These are phyloP conservation scores for Punctularia strigosozonata DNA, from an alignment of 768 basidiomycete genomes.

Conservation along the genomic window DNA sequence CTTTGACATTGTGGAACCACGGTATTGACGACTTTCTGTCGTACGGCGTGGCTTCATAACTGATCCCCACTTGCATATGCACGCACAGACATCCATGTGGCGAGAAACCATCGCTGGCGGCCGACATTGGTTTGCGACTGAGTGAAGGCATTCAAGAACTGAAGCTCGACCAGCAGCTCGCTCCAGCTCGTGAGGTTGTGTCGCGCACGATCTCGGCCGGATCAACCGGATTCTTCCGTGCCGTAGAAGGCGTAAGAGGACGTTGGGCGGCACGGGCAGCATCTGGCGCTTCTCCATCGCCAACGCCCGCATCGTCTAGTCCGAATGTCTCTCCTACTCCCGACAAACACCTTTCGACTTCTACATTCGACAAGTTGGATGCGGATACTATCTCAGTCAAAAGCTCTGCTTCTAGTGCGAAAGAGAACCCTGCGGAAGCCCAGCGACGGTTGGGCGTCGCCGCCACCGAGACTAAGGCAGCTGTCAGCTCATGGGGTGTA, in stretches of 20 bases:
- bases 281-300: constrained; percentile 13
- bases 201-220: constrained; percentile 62
- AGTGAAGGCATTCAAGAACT: constrained; percentile 92
- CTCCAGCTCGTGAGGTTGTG: constrained; percentile 84
- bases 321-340: not conserved
- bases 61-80: not conserved
- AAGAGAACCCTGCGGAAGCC: too few relatives aligned
- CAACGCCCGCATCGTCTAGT: constrained; percentile 4
- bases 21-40: constrained; percentile 29
- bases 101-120: constrained; percentile 78
- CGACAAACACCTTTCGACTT: not conserved
- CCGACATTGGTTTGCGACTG: constrained; percentile 85
- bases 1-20: constrained; percentile 92
- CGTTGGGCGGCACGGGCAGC: constrained; percentile 43
- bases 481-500: constrained; percentile 28
- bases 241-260: constrained; percentile 79
- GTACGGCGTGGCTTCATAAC: not conserved
- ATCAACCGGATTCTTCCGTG: constrained; percentile 76
- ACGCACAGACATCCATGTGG: constrained; percentile 77
- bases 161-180: constrained; percentile 87
- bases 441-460: constrained; percentile 12
- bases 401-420: constrained; percentile 10
- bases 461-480: constrained; percentile 21
- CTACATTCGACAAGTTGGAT: not conserved
- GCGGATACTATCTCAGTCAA: constrained; percentile 9